Evolutionary conservation across 495 filamentous ascomycete genomes (phyloP).

Genomic region (Daldinia vernicosa): DNA sequence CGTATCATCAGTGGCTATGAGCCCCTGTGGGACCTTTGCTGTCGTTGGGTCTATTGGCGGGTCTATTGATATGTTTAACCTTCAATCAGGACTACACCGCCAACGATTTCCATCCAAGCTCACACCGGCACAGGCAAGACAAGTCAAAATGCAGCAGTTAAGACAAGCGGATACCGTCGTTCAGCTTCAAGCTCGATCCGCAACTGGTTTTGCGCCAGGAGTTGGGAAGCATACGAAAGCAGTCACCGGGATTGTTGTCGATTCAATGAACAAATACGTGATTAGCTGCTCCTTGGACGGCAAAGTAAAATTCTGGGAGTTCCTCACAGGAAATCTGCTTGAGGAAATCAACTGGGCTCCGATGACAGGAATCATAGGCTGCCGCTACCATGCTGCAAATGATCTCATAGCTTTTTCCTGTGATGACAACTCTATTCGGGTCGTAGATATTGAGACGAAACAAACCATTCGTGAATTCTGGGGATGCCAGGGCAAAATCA

Average conservation of each 20-base stretch:
- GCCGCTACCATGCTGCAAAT: slow-evolving; percentile 79
- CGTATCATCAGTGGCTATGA: slow-evolving; percentile 88
- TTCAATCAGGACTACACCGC: slow-evolving; percentile 89
- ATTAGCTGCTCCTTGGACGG: slow-evolving; percentile 90
- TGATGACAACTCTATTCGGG: slow-evolving; percentile 85
- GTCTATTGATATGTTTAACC: slow-evolving; percentile 90
- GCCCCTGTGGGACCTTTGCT: slow-evolving; percentile 91
- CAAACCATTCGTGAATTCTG: slow-evolving; percentile 91
- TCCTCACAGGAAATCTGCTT: slow-evolving; percentile 76
- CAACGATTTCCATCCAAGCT: slow-evolving; percentile 82
- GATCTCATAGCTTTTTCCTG: slow-evolving; percentile 91
- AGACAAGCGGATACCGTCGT: slow-evolving; percentile 57
- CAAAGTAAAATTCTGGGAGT: slow-evolving; percentile 99
- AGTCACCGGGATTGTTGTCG: slow-evolving; percentile 85
- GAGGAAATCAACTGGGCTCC: slow-evolving; percentile 87
- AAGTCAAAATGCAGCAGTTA: slow-evolving; percentile 65
- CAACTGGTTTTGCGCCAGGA: slow-evolving; percentile 54
- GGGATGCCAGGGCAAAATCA: slow-evolving; percentile 82
- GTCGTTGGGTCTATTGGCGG: slow-evolving; percentile 87
- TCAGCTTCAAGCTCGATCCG: slow-evolving; percentile 54
- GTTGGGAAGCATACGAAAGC: slow-evolving; percentile 77
- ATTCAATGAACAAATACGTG: slow-evolving; percentile 81
- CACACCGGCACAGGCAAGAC: slow-evolving; percentile 69
- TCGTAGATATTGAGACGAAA: slow-evolving; percentile 90
- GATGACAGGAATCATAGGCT: slow-evolving; percentile 77